Percentiles rank a stretch among this genome's conserved stretches.
Conservation (phyloP, 2,329 filamentous ascomycete species). For the Grosmannia penicillata region DNA sequence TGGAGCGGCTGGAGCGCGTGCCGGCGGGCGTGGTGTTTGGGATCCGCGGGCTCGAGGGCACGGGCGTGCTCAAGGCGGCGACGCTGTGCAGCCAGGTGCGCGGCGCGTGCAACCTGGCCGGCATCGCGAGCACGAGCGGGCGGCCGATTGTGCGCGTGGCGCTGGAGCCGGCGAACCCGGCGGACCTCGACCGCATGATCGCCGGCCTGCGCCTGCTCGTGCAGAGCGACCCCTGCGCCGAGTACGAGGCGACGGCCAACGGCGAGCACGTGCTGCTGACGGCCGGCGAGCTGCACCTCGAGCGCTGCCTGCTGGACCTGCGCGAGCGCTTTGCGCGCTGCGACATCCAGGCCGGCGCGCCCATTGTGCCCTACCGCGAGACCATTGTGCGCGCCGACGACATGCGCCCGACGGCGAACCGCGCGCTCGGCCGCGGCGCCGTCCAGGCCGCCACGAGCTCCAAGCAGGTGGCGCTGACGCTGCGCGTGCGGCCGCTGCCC, state of each 20-base stretch:
- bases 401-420: slow-evolving; percentile 79
- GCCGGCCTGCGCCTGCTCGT: slow-evolving; percentile 72
- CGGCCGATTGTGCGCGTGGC: slow-evolving; percentile 93
- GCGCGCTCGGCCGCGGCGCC: slow-evolving; percentile 71
- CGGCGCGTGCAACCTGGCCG: slow-evolving; percentile 80
- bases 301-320: slow-evolving; percentile 85
- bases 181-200: slow-evolving; percentile 91
- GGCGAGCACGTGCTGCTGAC: slow-evolving; percentile 93
- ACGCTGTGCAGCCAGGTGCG: slow-evolving; percentile 80
- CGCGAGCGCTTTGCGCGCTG: slow-evolving; percentile 85
- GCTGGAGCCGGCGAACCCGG: slow-evolving; percentile 82
- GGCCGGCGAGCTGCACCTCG: slow-evolving; percentile 85
- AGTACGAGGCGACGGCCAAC: slow-evolving; percentile 84
- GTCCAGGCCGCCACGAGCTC: slow-evolving; percentile 65
- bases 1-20: slow-evolving; percentile 71
- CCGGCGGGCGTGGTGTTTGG: slow-evolving; percentile 93
- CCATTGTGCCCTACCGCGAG: slow-evolving; percentile 92
- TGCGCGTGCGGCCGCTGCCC: slow-evolving; percentile 70
- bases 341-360: slow-evolving; percentile 84
- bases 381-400: slow-evolving; percentile 78
- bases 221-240: slow-evolving; percentile 87
- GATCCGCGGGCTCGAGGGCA: slow-evolving; percentile 76
- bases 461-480: slow-evolving; percentile 65
- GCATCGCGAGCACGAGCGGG: slow-evolving; percentile 58
- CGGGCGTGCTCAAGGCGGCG: slow-evolving; percentile 82